Evolutionary conservation across 2,329 filamentous ascomycete species (phyloP), one percentile per base, ranked within the genome.

Genomic region (Pseudopyricularia javanii): DNA sequence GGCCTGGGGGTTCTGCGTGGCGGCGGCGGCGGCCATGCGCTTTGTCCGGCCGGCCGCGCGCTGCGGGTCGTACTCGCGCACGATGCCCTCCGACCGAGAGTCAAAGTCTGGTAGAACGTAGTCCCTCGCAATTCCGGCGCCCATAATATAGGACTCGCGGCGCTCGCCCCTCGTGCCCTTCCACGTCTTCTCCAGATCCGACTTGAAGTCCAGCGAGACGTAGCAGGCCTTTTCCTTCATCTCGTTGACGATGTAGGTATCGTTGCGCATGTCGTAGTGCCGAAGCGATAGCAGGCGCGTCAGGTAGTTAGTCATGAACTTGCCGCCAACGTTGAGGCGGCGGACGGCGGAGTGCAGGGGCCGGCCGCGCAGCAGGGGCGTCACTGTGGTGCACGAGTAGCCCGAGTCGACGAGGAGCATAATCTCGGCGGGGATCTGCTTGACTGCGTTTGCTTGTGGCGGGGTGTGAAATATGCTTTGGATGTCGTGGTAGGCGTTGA

Each of bases 251-350:
- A 97, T 85, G 66, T 94, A 85, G 1, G 87, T 85, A 61, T 98
- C 93, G 66, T 95, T 91, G 56, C 93, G 83, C 82, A 98, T 91
- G 65, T 96, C 91, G 67, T 94, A 95, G 63, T 96, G 90, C 7
- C 93, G 85, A 14, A 94, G 76, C 1, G 91, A 96, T 17, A 97
- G 82, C 15, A 95, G 76, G 54, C 93, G 87, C 49, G 93, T 91
- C 33, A 98, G 75, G 64, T 95, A 86, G 65, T 97, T 97, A 22
- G 91, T 96, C 56, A 98, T 72, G 51, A 95, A 79, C 68, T 95
- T 97, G 54, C 93, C 93, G 45, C 93, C 93, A 7, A 97, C 78
- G 53, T 96, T 90, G 48, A 98, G 80, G 37, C 93, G 79, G 20
- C 91, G 83, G 53, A 95, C 80, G 1, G 87, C 90, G 0, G 83